These are phyloP conservation scores for Wickerhamomyces strasburgensis DNA, from an alignment of 805 yeast species.

Conservation along the genomic window DNA sequence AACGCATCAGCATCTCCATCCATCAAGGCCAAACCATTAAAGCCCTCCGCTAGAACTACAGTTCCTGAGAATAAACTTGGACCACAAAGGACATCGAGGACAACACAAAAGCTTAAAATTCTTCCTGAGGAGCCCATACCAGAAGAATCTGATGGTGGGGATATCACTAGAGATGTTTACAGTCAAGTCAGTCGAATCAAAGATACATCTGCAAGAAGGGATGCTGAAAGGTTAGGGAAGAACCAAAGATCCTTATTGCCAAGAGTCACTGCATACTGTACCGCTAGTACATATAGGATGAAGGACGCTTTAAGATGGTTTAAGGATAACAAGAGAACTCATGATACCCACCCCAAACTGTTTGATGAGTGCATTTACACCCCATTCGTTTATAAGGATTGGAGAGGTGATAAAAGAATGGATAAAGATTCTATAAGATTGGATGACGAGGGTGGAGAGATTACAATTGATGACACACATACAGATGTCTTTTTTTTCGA, in stretches of 20 bases:
- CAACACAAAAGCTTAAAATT: constrained; percentile 66
- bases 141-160: constrained; percentile 13
- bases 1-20: constrained; percentile 1
- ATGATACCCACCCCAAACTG: constrained; percentile 76
- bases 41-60: constrained; percentile 3
- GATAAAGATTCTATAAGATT: constrained; percentile 54
- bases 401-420: constrained; percentile 53
- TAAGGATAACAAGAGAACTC: constrained; percentile 65
- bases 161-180: constrained; percentile 49
- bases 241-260: constrained; percentile 71
- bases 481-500: constrained; percentile 87
- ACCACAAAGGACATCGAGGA: constrained; percentile 70
- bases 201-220: constrained; percentile 84
- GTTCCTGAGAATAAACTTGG: constrained; percentile 42
- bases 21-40: constrained; percentile 1
- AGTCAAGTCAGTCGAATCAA: constrained; percentile 81
- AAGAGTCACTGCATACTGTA: constrained; percentile 93
- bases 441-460: constrained; percentile 94
- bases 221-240: constrained; percentile 90
- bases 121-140: constrained; percentile 55
- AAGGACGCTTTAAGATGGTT: constrained; percentile 82
- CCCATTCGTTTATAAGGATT: constrained; percentile 76
- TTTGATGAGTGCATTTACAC: constrained; percentile 95
- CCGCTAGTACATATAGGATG: constrained; percentile 90
- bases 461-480: constrained; percentile 72